Evolutionary conservation across 2,329 filamentous ascomycete genomes (phyloP).

Genomic region (Microcyclospora pomicola): DNA sequence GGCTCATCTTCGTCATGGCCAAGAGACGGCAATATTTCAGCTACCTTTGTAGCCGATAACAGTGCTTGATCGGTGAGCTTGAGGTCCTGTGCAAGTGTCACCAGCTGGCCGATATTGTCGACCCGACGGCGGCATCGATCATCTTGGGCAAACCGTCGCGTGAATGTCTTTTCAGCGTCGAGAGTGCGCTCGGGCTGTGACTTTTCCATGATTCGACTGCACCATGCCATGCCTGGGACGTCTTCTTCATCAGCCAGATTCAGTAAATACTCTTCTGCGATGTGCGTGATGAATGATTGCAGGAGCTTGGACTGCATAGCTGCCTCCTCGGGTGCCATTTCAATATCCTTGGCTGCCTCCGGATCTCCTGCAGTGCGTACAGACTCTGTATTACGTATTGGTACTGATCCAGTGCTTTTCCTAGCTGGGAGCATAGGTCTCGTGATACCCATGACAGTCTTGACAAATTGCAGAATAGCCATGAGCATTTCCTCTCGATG

Average conservation of each 20-base stretch:
- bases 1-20: conserved; percentile 39
- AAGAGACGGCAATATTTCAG: conserved; percentile 28
- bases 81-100: conserved; percentile 50
- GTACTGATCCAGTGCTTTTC: conserved; percentile 31
- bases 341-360: conserved; percentile 34
- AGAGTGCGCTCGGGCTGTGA: conserved; percentile 52
- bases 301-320: conserved; percentile 51
- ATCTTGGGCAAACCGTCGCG: conserved; percentile 51
- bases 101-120: conserved; percentile 57
- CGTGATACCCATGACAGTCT: conserved; percentile 52
- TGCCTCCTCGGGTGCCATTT: conserved; percentile 38
- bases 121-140: conserved; percentile 48
- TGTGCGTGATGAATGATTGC: conserved; percentile 63
- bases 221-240: conserved; percentile 37
- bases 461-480: conserved; percentile 55
- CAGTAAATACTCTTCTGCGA: conserved; percentile 62
- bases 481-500: conserved; percentile 52
- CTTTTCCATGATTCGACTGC: conserved; percentile 50
- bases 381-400: neutral
- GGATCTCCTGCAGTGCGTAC: conserved; percentile 38
- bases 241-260: conserved; percentile 30
- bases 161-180: conserved; percentile 46
- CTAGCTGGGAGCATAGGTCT: conserved; percentile 50
- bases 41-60: conserved; percentile 27
- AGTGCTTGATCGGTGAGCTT: conserved; percentile 36